Evolutionary conservation across 2,329 filamentous ascomycete genomes (phyloP), one percentile per base, ranked within the genome.

Genomic region (Sclerotinia borealis): DNA sequence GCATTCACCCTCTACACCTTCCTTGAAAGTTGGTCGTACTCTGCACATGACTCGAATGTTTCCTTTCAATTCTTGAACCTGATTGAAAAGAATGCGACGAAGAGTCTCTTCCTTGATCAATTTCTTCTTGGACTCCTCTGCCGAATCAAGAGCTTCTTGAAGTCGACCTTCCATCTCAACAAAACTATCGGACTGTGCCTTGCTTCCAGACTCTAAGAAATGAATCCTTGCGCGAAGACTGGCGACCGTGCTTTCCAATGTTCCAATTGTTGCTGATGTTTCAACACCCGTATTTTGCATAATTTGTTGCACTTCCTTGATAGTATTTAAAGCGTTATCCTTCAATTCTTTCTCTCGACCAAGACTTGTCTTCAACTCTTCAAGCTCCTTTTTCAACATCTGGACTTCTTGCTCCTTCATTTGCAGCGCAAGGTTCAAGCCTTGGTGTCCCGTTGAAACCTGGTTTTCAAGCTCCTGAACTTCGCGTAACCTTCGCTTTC

Each of bases 1-100:
- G 15, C 85, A 80, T 29, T 86, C 81, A 8, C 87, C 86, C 10
- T 77, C 76, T 63, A 90, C 87, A 0, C 79, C 76, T 0, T 76
- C 70, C 29, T 80, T 80, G 27, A 90, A 79, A 0, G 88, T 80
- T 1, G 95, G 95, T 47, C 96, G 88, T 34, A 98, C 93, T 74
- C 95, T 87, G 73, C 93, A 98, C 85, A 99, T 99, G 68, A 99
- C 95, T 25, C 95, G 89, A 72, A 99, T 99, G 74, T 99, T 99
- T 71, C 95, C 95, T 76, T 96, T 97, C 65, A 99, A 84, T 73
- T 99, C 95, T 75, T 99, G 92, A 52, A 99, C 93, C 75, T 96
- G 95, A 77, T 98, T 98, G 79, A 98, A 96, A 0, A 99, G 83
- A 70, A 96, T 93, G 27, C 95, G 85, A 17, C 95, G 86, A 58